Evolutionary conservation across 176 grass and related monocot genomes (phyloP).

Genomic region (Thinopyrum elongatum): DNA sequence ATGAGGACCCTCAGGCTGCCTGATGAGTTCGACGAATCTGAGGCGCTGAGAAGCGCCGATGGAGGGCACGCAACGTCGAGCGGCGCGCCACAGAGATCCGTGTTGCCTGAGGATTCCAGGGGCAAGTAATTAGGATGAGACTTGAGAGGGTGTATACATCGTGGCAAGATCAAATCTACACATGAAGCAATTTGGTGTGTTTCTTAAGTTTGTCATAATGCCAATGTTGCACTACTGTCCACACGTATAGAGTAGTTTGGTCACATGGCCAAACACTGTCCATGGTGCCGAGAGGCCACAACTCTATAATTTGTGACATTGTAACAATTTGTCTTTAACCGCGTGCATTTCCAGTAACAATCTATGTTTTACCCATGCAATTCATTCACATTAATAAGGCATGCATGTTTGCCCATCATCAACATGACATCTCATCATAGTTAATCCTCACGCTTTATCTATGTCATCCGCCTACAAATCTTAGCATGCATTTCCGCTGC

Average conservation of each 20-base stretch:
- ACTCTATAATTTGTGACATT: too few relatives aligned
- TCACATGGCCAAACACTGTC: background rate
- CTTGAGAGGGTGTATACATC: background rate
- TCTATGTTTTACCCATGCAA: too few relatives aligned
- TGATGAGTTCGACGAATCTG: background rate
- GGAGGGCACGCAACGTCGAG: constrained; percentile 24
- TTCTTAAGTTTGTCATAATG: background rate
- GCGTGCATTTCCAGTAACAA: too few relatives aligned
- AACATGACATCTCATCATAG: too few relatives aligned
- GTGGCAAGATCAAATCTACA: background rate
- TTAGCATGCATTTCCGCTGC: too few relatives aligned
- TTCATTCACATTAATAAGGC: too few relatives aligned
- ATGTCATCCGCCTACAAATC: too few relatives aligned
- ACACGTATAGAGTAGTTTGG: too few relatives aligned
- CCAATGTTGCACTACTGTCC: background rate
- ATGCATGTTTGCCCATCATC: too few relatives aligned
- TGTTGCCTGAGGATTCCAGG: constrained; percentile 50
- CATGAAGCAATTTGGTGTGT: background rate
- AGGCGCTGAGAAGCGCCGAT: background rate
- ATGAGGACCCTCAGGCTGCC: constrained; percentile 36
- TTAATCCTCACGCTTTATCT: too few relatives aligned
- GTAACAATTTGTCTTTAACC: too few relatives aligned
- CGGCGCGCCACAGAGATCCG: constrained; percentile 52
- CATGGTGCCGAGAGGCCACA: too few relatives aligned
- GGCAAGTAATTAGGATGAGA: background rate